Percentiles rank a stretch among this genome's conserved stretches.
These are phyloP conservation scores for Leishmania braziliensis DNA, from an alignment of 208 protist genomes.

Conservation along the genomic window DNA sequence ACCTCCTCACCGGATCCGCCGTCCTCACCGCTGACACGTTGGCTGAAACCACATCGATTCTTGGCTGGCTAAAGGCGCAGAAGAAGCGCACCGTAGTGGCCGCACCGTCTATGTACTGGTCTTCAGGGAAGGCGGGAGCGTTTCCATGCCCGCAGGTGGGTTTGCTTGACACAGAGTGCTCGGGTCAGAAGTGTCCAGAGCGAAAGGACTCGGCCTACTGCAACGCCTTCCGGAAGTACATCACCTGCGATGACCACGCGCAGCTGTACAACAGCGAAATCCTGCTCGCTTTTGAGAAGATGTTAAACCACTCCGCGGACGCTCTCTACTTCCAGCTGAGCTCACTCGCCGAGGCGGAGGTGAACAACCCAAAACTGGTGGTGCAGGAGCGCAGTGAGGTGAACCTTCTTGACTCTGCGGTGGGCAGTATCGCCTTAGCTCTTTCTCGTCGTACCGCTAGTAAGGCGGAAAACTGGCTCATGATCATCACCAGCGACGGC, in stretches of 20 bases:
- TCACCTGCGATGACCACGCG: slow-evolving; percentile 46
- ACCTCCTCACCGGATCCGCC: slow-evolving; percentile 58
- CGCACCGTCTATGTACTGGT: slow-evolving; percentile 59
- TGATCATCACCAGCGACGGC: slow-evolving; percentile 64
- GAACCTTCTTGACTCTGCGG: slow-evolving; percentile 67
- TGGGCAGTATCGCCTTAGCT: slow-evolving; percentile 58
- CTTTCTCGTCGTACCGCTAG: slow-evolving; percentile 42
- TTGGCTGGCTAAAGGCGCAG: slow-evolving; percentile 42
- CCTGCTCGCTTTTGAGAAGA: slow-evolving; percentile 35
- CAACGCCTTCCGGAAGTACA: slow-evolving; percentile 55
- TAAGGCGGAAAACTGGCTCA: slow-evolving; percentile 66
- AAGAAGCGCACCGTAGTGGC: slow-evolving; percentile 45
- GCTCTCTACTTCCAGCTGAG: slow-evolving; percentile 66
- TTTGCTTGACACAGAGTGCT: slow-evolving; percentile 69
- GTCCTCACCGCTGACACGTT: slow-evolving; percentile 31
- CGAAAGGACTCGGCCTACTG: slow-evolving; percentile 41
- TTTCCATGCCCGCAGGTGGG: slow-evolving; percentile 42
- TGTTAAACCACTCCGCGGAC: slow-evolving; percentile 45
- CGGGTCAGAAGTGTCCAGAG: slow-evolving; percentile 31
- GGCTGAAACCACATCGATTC: slow-evolving; percentile 38
- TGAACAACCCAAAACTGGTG: slow-evolving; percentile 16
- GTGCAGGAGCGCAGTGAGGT: slow-evolving; percentile 51
- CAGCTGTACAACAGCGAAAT: slow-evolving; percentile 61
- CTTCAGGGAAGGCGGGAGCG: slow-evolving; percentile 10
- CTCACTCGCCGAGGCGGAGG: slow-evolving; percentile 14